phyloP scores from a whole-genome alignment of 495 filamentous ascomycete genomes.

The Friedmanniomyces simplex region DNA sequence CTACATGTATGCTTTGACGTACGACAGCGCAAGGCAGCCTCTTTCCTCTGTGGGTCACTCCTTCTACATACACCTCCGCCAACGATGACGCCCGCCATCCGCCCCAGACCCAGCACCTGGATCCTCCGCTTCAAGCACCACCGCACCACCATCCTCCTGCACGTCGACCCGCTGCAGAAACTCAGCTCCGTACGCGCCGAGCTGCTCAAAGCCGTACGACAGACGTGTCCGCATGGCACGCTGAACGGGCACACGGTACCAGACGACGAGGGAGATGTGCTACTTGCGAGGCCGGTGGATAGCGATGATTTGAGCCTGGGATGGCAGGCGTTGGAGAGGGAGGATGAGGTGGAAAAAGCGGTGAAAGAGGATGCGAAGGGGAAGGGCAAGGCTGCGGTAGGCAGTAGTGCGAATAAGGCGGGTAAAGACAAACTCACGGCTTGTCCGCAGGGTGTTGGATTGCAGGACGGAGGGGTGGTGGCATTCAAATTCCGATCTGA shows the following conservation, averaged over 20 bases:
- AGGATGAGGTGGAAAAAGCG: not conserved
- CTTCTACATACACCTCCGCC: not conserved
- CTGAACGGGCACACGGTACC: slow-evolving; percentile 40
- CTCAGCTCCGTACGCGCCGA: slow-evolving; percentile 52
- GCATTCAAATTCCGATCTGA: slow-evolving; percentile 56
- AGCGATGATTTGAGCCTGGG: slow-evolving; percentile 45
- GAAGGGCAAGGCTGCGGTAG: slow-evolving; percentile 20
- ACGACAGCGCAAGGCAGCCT: too few species aligned
- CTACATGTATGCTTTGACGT: too few species aligned
- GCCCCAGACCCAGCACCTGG: slow-evolving; percentile 36
- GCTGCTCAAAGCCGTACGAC: slow-evolving; percentile 46
- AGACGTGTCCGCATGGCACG: slow-evolving; percentile 39
- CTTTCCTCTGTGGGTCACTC: too few species aligned
- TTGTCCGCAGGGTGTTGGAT: slow-evolving; percentile 39
- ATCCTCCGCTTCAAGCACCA: slow-evolving; percentile 72
- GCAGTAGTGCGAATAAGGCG: slow-evolving; percentile 15
- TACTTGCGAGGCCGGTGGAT: slow-evolving; percentile 46
- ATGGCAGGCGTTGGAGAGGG: slow-evolving; percentile 34
- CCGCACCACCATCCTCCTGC: slow-evolving; percentile 65
- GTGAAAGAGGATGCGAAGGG: slow-evolving; percentile 20
- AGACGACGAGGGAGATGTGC: slow-evolving; percentile 37
- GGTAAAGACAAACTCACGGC: slow-evolving; percentile 25
- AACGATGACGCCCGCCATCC: slow-evolving; percentile 18
- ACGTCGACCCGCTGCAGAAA: slow-evolving; percentile 49
- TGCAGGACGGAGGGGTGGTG: slow-evolving; percentile 49